These are phyloP conservation scores for Vitis riparia DNA, from an alignment of 164 flowering plant genomes.

Conservation along the genomic window DNA sequence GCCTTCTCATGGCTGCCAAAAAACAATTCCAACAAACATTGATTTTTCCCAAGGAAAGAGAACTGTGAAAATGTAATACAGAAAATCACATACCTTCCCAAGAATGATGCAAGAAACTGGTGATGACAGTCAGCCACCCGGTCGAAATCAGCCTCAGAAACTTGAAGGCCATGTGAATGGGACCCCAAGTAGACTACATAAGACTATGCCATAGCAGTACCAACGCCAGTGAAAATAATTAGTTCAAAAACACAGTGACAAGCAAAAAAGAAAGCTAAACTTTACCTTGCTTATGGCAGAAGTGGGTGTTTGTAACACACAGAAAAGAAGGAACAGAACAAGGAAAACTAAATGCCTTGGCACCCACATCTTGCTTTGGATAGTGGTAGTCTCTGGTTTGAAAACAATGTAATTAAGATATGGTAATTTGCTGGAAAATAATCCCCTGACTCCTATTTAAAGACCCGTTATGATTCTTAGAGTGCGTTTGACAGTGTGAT, in stretches of 20 bases:
- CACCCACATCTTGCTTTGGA: conserved; percentile 10
- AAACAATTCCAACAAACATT: background rate
- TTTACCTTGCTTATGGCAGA: conserved; percentile 22
- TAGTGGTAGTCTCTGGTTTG: too few species aligned
- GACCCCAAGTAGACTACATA: conserved; percentile 63
- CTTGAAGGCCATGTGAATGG: conserved; percentile 33
- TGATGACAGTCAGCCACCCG: conserved; percentile 37
- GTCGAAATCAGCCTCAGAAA: conserved; percentile 21
- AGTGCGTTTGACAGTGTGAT: too few species aligned
- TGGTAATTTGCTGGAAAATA: too few species aligned
- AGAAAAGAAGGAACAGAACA: background rate
- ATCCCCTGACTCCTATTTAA: too few species aligned
- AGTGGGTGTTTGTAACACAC: conserved; percentile 19
- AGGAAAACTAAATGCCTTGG: conserved; percentile 10
- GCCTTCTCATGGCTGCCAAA: conserved; percentile 40
- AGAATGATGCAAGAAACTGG: conserved; percentile 38
- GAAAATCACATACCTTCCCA: conserved; percentile 44
- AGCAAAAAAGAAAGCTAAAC: background rate
- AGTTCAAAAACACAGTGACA: background rate
- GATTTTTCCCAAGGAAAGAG: background rate
- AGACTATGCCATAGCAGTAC: conserved; percentile 21
- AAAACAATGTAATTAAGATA: too few species aligned
- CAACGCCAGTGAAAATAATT: too few species aligned
- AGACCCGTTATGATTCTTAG: too few species aligned
- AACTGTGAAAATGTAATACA: background rate